Conservation (phyloP, 495 filamentous ascomycete species). For the Penicillium longicatenatum region DNA sequence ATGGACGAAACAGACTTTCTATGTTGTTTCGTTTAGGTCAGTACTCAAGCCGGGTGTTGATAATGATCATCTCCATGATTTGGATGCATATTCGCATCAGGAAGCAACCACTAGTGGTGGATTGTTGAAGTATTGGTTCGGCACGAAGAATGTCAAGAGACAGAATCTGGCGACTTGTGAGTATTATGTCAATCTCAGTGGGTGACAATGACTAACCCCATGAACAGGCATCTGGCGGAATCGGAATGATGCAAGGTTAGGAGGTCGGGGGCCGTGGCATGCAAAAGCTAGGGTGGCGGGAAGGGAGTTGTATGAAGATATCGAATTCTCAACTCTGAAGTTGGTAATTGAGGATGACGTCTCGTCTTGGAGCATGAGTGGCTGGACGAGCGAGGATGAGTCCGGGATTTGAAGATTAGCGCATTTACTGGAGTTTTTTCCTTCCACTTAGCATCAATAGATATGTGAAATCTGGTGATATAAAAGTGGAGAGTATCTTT, state of each 20-base stretch:
- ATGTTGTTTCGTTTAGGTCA: conserved; percentile 81
- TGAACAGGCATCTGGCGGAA: conserved; percentile 66
- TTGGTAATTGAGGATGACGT: conserved; percentile 60
- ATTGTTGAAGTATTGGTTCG: conserved; percentile 91
- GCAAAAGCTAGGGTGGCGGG: conserved; percentile 40
- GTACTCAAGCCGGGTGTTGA: conserved; percentile 62
- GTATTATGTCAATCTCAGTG: conserved; percentile 12
- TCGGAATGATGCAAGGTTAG: conserved; percentile 67
- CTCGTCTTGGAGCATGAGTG: conserved; percentile 57
- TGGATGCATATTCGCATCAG: conserved; percentile 75
- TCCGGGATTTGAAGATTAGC: background rate
- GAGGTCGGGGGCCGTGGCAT: conserved; percentile 62
- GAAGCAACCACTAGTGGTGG: conserved; percentile 79
- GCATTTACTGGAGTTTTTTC: background rate
- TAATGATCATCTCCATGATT: conserved; percentile 58
- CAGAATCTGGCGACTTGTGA: conserved; percentile 75
- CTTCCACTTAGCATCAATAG: background rate
- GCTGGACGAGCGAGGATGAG: conserved; percentile 50
- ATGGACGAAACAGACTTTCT: conserved; percentile 71
- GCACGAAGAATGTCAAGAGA: conserved; percentile 60
- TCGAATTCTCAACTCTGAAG: conserved; percentile 60
- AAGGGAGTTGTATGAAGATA: conserved; percentile 51
- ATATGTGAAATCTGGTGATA: too few species aligned
- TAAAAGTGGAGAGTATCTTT: too few species aligned
- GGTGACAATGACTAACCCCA: conserved; percentile 6